phyloP scores from a whole-genome alignment of 768 basidiomycete species.

The Leccinum boreale region DNA sequence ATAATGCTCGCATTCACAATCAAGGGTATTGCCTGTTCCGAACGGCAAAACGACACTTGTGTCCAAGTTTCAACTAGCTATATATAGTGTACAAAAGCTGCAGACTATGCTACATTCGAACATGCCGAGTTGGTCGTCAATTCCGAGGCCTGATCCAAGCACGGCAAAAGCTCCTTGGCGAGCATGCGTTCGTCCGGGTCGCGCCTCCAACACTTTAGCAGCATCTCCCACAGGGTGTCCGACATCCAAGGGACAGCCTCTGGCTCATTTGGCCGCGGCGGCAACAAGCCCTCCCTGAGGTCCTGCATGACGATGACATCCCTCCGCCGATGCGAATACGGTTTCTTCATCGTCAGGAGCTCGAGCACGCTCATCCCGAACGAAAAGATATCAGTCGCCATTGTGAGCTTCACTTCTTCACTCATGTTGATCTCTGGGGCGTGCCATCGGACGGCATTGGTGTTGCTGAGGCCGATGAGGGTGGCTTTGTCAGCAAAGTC shows the following conservation, averaged over 20 bases:
- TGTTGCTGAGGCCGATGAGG: conserved; percentile 44
- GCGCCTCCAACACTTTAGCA: conserved; percentile 47
- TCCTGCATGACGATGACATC: conserved; percentile 50
- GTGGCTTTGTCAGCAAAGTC: conserved; percentile 51
- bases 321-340: conserved; percentile 47
- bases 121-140: background rate
- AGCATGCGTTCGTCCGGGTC: conserved; percentile 37
- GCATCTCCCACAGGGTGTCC: conserved; percentile 45
- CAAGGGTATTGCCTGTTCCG: conserved; percentile 23
- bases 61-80: background rate
- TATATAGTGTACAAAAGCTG: conserved; percentile 3
- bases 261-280: conserved; percentile 40
- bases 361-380: conserved; percentile 62
- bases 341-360: conserved; percentile 48
- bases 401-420: conserved; percentile 40
- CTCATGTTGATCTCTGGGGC: conserved; percentile 57
- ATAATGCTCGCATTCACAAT: conserved; percentile 35
- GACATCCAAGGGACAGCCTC: conserved; percentile 38
- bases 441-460: conserved; percentile 54
- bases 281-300: conserved; percentile 38
- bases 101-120: background rate
- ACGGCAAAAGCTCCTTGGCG: conserved; percentile 35
- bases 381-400: conserved; percentile 52
- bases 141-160: conserved; percentile 12
- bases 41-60: background rate